phyloP scores from a whole-genome alignment of 1,284 basidiomycete species.

The Quambalaria eucalypti region DNA sequence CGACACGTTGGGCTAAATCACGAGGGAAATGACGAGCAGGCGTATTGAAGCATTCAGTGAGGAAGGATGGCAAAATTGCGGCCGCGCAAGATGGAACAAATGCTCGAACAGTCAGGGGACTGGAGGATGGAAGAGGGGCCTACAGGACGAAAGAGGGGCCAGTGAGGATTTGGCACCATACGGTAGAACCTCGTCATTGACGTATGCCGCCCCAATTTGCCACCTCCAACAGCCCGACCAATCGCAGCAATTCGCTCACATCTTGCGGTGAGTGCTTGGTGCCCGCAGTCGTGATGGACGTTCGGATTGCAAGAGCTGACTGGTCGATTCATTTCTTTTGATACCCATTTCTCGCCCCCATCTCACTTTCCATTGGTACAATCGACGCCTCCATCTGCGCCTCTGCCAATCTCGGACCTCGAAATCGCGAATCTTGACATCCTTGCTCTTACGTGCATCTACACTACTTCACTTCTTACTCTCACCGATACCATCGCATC shows the following conservation, averaged over 20 bases:
- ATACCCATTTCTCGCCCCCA: no score
- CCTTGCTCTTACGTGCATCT: background rate
- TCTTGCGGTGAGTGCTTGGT: slow-evolving; percentile 38
- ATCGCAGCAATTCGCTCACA: slow-evolving; percentile 47
- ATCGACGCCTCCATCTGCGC: no score
- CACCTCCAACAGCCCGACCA: slow-evolving; percentile 27
- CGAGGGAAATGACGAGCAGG: background rate
- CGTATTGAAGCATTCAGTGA: background rate
- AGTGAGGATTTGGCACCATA: background rate
- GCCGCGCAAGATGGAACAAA: background rate
- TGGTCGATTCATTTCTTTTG: no score
- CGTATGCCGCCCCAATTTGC: background rate
- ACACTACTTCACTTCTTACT: background rate
- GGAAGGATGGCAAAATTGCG: background rate
- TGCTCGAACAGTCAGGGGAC: background rate
- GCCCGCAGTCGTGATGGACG: slow-evolving; percentile 8
- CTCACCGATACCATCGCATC: background rate
- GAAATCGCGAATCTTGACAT: slow-evolving; percentile 3
- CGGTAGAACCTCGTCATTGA: background rate
- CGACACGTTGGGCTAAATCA: background rate
- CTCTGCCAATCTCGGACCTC: no score
- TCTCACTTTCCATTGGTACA: no score
- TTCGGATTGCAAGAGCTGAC: no score
- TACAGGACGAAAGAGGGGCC: background rate
- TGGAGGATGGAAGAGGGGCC: background rate